Evolutionary conservation across 176 grass and related monocot genomes (phyloP), one percentile per base, ranked within the genome.

Genomic region (Oryza officinalis): DNA sequence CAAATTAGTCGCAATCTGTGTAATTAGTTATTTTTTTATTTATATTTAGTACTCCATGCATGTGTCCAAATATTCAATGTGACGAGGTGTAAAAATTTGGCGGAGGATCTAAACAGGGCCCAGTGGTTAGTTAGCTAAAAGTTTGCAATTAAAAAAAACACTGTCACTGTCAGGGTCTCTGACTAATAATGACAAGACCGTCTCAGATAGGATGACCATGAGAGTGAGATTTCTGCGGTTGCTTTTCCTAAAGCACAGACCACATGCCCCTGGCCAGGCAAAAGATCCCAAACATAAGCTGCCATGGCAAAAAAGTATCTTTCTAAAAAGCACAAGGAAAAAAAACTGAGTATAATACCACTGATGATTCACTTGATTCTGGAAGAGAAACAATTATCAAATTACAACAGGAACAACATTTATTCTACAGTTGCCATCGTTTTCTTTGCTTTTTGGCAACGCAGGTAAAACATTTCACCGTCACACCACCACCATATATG

Each of bases 161-260:
- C 80, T 33, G 40, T 65, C 80, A 4, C 27, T 63, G 17, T 72
- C 38, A 82, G 69, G 11, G 69, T 32, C 41, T 50, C 3, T 49
- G 30, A 22, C 38, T 59, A 18, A 33, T 59, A 18, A 33, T 70
- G 87, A 71, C 6, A 50, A 4, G 67, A 73, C 78, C 63, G 77
- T 75, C 31, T 20, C 8, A 27, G 77, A 70, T 38, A 75, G 47
- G 68, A 49, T 85, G 20, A 32, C 18, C 82, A 28, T 70, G 5
- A 2, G 87, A 40, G n/a, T 2, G 63, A 54, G 71, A 71, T 49
- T 85, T 75, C 15, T 69, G 69, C 8, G 0, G 30, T 18, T 33
- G 57, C 82, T 35, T 81, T 32, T 27, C 33, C 4, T 8, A 77
- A 85, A 77, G 72, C 77, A 44, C 78, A 78, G 66, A 46, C 72